Conservation (phyloP, 371 early-diverging fungal genomes). For the Lichtheimia corymbifera region DNA sequence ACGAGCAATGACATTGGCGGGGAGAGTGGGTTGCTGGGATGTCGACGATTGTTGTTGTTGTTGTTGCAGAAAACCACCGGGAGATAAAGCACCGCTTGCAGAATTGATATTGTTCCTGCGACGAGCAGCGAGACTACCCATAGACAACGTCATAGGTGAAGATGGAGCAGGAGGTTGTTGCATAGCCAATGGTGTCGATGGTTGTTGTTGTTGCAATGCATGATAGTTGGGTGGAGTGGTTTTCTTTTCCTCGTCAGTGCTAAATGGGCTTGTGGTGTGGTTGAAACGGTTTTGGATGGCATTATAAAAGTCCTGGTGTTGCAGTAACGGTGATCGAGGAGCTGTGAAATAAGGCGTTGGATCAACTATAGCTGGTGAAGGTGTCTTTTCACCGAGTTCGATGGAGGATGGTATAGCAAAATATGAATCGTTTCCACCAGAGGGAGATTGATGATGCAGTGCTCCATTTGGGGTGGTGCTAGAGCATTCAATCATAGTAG, state of each 20-base stretch:
- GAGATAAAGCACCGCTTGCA: neutral
- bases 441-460: slow-evolving; percentile 5
- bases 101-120: neutral
- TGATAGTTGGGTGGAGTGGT: neutral
- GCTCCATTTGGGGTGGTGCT: slow-evolving; percentile 13
- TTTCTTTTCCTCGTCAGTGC: slow-evolving; percentile 20
- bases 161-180: neutral
- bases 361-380: slow-evolving; percentile 1
- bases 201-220: neutral
- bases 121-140: slow-evolving; percentile 6
- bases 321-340: slow-evolving; percentile 36
- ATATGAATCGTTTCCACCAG: slow-evolving; percentile 8
- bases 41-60: neutral
- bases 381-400: neutral
- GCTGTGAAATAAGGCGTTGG: slow-evolving; percentile 48
- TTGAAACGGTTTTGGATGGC: slow-evolving; percentile 43
- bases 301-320: slow-evolving; percentile 49
- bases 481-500: slow-evolving; percentile 19
- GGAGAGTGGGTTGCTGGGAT: neutral
- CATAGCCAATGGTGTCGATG: neutral
- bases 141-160: slow-evolving; percentile 4
- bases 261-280: slow-evolving; percentile 17
- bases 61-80: neutral
- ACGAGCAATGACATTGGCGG: neutral
- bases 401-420: slow-evolving; percentile 5